These are phyloP conservation scores for Boletus edulis DNA, from an alignment of 768 basidiomycete genomes.

Conservation along the genomic window DNA sequence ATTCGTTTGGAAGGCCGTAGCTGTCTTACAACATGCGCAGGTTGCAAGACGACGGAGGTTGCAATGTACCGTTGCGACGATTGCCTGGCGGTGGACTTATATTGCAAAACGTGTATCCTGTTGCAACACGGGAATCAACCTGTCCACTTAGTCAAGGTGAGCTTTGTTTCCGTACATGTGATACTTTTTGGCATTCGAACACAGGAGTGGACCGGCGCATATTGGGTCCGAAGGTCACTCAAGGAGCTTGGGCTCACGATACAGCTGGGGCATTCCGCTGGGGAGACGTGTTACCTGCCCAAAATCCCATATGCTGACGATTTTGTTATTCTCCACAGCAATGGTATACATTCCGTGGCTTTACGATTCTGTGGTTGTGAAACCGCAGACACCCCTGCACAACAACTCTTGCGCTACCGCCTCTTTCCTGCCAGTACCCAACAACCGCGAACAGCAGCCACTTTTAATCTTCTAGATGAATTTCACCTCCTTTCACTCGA, in stretches of 20 bases:
- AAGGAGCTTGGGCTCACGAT: not conserved
- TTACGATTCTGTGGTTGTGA: not conserved
- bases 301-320: not conserved
- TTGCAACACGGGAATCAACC: not conserved
- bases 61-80: not conserved
- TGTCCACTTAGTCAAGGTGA: not conserved
- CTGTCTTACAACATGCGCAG: not conserved
- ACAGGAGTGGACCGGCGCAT: not conserved
- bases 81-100: not conserved
- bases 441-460: not conserved
- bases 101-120: not conserved
- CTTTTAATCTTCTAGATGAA: not conserved
- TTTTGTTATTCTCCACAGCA: not conserved
- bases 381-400: not conserved
- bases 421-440: not conserved
- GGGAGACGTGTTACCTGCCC: not conserved
- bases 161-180: not conserved
- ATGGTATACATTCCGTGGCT: not conserved
- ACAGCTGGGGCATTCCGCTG: not conserved
- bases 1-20: not conserved
- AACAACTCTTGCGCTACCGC: not conserved
- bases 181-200: too few relatives aligned
- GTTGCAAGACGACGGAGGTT: not conserved
- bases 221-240: not conserved
- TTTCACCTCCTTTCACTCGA: not conserved